phyloP scores from a whole-genome alignment of 2,329 filamentous ascomycete genomes.

The Talaromyces pinophilus region DNA sequence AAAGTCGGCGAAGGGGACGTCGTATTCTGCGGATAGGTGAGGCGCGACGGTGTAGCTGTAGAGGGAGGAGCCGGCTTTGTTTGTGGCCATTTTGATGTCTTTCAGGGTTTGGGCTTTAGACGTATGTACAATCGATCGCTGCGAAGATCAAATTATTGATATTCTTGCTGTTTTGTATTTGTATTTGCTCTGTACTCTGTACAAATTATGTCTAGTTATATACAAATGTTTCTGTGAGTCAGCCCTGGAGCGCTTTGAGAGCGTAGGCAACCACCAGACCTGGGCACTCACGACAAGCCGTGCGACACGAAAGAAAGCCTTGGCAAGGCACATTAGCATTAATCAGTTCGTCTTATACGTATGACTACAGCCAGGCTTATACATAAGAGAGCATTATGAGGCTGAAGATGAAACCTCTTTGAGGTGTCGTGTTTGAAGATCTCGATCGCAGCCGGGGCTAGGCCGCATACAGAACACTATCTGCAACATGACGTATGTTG shows the following conservation, averaged over 20 bases:
- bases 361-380: neutral
- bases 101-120: neutral
- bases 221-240: neutral
- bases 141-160: neutral
- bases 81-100: slow-evolving; percentile 17
- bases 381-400: neutral
- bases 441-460: neutral
- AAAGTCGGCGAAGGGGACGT: slow-evolving; percentile 32
- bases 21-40: slow-evolving; percentile 34
- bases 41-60: slow-evolving; percentile 29
- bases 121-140: neutral
- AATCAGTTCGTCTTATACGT: neutral
- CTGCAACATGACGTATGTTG: neutral
- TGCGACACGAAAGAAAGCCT: neutral
- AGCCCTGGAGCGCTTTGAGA: neutral
- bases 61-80: slow-evolving; percentile 18
- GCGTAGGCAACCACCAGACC: neutral
- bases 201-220: neutral
- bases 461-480: neutral
- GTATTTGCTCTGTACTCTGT: neutral
- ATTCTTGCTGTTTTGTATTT: neutral
- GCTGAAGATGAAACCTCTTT: neutral
- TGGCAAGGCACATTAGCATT: neutral
- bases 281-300: neutral
- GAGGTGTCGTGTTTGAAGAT: neutral